phyloP scores from a whole-genome alignment of 306 rosid species.

The Psophocarpus tetragonolobus region DNA sequence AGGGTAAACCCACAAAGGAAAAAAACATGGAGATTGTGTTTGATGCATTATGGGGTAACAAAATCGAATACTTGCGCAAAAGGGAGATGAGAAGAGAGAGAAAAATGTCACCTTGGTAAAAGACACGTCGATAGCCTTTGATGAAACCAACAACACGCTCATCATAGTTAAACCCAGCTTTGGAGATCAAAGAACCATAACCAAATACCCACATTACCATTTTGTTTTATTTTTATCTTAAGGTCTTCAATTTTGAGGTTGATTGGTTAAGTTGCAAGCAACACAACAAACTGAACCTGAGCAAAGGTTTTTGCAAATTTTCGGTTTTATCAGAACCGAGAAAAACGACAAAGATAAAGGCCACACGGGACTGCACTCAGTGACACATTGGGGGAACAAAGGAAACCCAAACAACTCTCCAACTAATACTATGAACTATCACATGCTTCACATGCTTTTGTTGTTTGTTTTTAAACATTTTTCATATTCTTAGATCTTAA shows the following conservation, averaged over 20 bases:
- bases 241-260: background rate
- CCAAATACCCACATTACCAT: conserved; percentile 93
- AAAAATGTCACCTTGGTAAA: conserved; percentile 67
- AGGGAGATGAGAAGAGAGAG: background rate
- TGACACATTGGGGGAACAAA: background rate
- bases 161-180: conserved; percentile 72
- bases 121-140: conserved; percentile 91
- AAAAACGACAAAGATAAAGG: background rate
- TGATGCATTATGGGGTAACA: background rate
- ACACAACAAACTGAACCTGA: background rate
- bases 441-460: no score
- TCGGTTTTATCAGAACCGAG: background rate
- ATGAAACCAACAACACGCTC: conserved; percentile 73
- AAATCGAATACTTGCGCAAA: background rate
- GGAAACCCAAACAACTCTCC: background rate
- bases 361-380: background rate
- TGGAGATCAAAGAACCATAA: conserved; percentile 86
- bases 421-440: no score
- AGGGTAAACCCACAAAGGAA: conserved; percentile 34
- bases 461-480: no score
- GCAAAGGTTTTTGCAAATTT: background rate
- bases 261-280: background rate
- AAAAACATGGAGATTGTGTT: background rate
- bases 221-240: background rate
- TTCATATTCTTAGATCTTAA: no score